Evolutionary conservation across 2,329 filamentous ascomycete species (phyloP), one percentile per base, ranked within the genome.

Genomic region (Spiromastix sp.): DNA sequence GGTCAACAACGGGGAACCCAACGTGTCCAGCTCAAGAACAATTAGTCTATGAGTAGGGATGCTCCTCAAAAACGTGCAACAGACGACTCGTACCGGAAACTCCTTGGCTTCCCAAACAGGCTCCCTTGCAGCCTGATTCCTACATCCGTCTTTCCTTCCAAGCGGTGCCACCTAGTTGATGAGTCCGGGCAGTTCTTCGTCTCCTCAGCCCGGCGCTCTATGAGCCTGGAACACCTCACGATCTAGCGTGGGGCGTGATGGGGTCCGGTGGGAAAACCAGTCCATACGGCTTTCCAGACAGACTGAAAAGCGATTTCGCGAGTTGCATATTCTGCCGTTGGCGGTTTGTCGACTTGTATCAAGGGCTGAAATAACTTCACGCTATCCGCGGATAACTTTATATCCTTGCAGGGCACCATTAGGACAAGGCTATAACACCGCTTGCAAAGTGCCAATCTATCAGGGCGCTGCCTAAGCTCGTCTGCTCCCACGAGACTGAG

Each of bases 11-110:
- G n/a, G n/a, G n/a, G n/a, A n/a, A n/a, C n/a, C 36, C 12, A 30
- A 38, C 8, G 36, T 38, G 13, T 38, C 36, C 10, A 38, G 16
- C 15, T 32, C 31, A 22, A 38, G 17, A 18, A 29, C 36, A 15
- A 6, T 33, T 6, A 38, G 13, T 10, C 36, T 10, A 5, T 19
- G n/a, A 5, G 13, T 21, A n/a, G 36, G 30, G 10, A 38, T 33
- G 18, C 27, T 38, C 16, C 26, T 30, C 8, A 31, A 33, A 25
- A 38, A 13, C 13, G 30, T 7, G 22, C 24, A 16, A 33, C 19
- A 15, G 36, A 22, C 9, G 20, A 30, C 10, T 16, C 24, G 17
- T 33, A 24, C 11, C 30, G 13, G 19, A 30, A 33, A 17, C 10
- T 28, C 26, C 15, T 20, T 22, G 29, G 25, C 6, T 32, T 17